Evolutionary conservation across 495 filamentous ascomycete genomes (phyloP), one percentile per base, ranked within the genome.

Genomic region (Physcia stellaris): DNA sequence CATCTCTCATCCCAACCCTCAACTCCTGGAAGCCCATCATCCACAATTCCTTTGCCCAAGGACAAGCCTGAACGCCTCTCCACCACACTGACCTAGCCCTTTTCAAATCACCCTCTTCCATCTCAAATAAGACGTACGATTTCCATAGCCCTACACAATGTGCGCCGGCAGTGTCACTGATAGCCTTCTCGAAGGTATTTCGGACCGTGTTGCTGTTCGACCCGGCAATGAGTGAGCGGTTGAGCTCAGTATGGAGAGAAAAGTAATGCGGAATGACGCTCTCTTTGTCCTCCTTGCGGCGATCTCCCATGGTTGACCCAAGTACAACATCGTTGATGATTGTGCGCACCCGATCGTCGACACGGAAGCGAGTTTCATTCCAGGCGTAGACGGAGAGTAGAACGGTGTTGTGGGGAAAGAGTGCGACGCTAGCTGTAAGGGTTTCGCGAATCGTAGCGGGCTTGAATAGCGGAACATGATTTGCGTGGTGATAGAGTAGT

Each of bases 341-440:
- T 4, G 64, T 63, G 16, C 82, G 71, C 28, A 90, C 67, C 24
- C 79, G 79, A 46, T 88, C 80, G 41, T 80, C 68, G 41, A 94
- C 70, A 24, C 70, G 73, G 15, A 80, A 64, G 4, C 74, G 66
- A 11, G 72, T 58, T 48, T 84, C 74, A 48, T 80, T 75, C 76
- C 76, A 86, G 7, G 70, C 63, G 53, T 77, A 79, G 11, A 87
- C 61, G 12, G 69, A 60, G 35, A 88, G 68, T 45, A 94, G 79
- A 24, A 86, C 68, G 1, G 79, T 83, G 61, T 94, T 94, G 21
- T 68, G 61, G 0, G 86, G 86, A 56, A 81, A 93, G 9, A 62
- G 47, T 3, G 42, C 37, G 22, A 90, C 56, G 43, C 75, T 78
- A 20, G 70, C 52, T 4, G 59, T 46, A 2, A 94, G 63, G 3